These are phyloP conservation scores for Fusarium miscanthi DNA, from an alignment of 2,329 filamentous ascomycete species.

Conservation along the genomic window DNA sequence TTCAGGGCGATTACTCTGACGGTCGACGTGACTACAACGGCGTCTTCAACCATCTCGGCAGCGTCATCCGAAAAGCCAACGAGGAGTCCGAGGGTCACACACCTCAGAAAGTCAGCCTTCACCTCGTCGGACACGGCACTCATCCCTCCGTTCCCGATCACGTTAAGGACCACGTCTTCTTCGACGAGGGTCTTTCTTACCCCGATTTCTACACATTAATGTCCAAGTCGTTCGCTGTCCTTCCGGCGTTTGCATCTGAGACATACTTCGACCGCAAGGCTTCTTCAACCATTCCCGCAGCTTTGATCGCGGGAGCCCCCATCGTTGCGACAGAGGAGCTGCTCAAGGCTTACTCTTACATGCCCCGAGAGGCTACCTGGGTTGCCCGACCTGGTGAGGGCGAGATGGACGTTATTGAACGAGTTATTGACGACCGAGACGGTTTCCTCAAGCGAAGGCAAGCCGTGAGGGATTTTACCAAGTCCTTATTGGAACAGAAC, in stretches of 20 bases:
- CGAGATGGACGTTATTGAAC: conserved; percentile 44
- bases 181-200: conserved; percentile 43
- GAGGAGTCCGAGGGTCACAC: conserved; percentile 10
- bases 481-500: conserved; percentile 34
- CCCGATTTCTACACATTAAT: conserved; percentile 44
- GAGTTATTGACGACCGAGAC: conserved; percentile 38
- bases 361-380: conserved; percentile 43
- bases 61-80: conserved; percentile 37
- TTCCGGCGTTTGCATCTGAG: conserved; percentile 45
- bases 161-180: conserved; percentile 38
- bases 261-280: conserved; percentile 46
- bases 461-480: conserved; percentile 26
- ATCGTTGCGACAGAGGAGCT: conserved; percentile 42
- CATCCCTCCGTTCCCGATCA: conserved; percentile 39
- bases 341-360: conserved; percentile 42
- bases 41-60: conserved; percentile 43
- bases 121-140: conserved; percentile 44
- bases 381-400: conserved; percentile 38
- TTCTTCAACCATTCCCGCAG: conserved; percentile 45
- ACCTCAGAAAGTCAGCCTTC: conserved; percentile 37
- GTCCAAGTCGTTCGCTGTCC: conserved; percentile 36
- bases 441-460: conserved; percentile 38
- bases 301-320: conserved; percentile 44
- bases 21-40: conserved; percentile 43
- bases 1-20: conserved; percentile 46